Percentiles rank a stretch among this genome's conserved stretches.
Conservation (phyloP, 2,329 filamentous ascomycete genomes). For the Endoconidiophora polonica region DNA sequence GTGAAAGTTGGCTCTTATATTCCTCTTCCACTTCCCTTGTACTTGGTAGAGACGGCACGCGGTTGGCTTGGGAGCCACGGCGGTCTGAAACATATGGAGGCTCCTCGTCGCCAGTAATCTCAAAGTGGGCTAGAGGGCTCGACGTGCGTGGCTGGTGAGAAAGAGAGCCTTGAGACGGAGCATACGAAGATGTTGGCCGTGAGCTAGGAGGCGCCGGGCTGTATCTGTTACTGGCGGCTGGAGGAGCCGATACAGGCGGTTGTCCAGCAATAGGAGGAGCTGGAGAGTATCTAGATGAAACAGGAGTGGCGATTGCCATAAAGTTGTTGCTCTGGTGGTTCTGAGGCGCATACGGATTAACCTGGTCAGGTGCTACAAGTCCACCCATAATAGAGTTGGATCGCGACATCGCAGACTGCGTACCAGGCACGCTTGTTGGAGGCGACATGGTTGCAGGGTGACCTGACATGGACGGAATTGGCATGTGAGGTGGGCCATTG, state of each 20-base stretch:
- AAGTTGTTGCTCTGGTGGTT: slow-evolving; percentile 7
- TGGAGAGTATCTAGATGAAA: slow-evolving; percentile 43
- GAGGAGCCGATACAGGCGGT: slow-evolving; percentile 18
- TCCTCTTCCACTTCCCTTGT: slow-evolving; percentile 44
- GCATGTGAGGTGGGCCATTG: neutral
- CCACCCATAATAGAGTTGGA: slow-evolving; percentile 14
- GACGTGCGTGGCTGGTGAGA: slow-evolving; percentile 48
- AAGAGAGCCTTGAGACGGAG: slow-evolving; percentile 29
- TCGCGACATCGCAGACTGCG: slow-evolving; percentile 9
- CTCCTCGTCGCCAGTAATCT: slow-evolving; percentile 29
- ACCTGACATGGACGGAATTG: slow-evolving; percentile 1
- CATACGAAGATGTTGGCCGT: slow-evolving; percentile 28
- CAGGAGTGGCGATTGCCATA: slow-evolving; percentile 20
- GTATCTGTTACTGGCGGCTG: slow-evolving; percentile 33
- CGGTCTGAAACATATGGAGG: slow-evolving; percentile 23
- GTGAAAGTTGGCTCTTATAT: slow-evolving; percentile 16
- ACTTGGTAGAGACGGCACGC: slow-evolving; percentile 41
- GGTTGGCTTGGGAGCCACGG: slow-evolving; percentile 34
- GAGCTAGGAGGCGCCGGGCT: slow-evolving; percentile 28
- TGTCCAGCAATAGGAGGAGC: slow-evolving; percentile 25
- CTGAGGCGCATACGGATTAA: slow-evolving; percentile 33
- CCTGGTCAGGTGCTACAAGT: slow-evolving; percentile 36
- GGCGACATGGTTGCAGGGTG: slow-evolving; percentile 14
- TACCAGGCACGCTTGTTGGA: slow-evolving; percentile 14
- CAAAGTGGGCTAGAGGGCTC: slow-evolving; percentile 48